Conservation (phyloP, 1,139 yeast genomes). For the Yamadazyma blattariae region DNA sequence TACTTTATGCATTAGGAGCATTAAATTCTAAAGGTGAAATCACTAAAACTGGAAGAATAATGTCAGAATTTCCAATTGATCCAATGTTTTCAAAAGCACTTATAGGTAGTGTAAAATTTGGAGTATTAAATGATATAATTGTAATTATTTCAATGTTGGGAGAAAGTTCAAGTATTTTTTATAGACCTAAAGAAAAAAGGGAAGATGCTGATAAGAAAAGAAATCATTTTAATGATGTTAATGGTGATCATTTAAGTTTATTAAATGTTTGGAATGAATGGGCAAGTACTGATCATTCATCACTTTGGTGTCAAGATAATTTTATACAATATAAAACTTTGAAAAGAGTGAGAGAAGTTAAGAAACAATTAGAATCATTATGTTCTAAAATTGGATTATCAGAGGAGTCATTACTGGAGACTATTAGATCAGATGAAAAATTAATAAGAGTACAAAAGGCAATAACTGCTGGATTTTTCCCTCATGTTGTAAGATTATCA, state of each 20-base stretch:
- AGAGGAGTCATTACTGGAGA: conserved; percentile 2
- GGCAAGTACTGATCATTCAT: conserved; percentile 67
- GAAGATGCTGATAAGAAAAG: conserved; percentile 65
- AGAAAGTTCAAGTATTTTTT: conserved; percentile 72
- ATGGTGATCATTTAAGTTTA: conserved; percentile 75
- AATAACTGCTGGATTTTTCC: conserved; percentile 78
- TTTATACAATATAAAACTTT: conserved; percentile 75
- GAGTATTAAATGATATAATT: conserved; percentile 63
- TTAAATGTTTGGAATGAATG: conserved; percentile 76
- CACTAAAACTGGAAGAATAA: conserved; percentile 74
- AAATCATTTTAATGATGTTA: conserved; percentile 47
- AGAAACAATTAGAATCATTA: conserved; percentile 64
- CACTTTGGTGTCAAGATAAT: conserved; percentile 85
- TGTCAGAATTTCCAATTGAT: conserved; percentile 93
- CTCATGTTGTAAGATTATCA: conserved; percentile 70
- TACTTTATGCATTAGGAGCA: conserved; percentile 84
- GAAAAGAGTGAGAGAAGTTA: conserved; percentile 65
- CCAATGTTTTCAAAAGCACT: conserved; percentile 84
- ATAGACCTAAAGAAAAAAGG: conserved; percentile 68
- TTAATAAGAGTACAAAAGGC: conserved; percentile 56
- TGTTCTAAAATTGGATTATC: conserved; percentile 58
- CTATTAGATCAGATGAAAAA: conserved; percentile 15
- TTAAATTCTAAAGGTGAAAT: conserved; percentile 74
- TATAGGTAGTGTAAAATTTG: conserved; percentile 56
- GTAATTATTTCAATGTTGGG: conserved; percentile 80